Base-by-base conservation (phyloP, 2,329 filamentous ascomycete species). In the Fonsecaea monophora region DNA sequence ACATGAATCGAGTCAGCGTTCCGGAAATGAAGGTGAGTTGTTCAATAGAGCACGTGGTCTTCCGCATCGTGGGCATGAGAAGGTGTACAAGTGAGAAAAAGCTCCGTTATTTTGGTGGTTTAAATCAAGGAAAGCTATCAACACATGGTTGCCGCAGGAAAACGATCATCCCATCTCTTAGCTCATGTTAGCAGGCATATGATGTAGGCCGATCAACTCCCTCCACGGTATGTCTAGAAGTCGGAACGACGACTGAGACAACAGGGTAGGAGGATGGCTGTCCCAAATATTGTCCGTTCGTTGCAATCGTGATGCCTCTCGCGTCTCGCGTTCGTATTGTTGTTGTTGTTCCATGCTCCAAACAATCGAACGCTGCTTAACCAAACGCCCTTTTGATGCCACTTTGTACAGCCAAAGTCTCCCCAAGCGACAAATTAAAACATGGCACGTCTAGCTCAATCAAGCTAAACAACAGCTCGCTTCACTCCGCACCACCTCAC, bases 281-380 rank as follows among this genome's bases (percentile, higher is more conserved):
- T 71, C 68, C 67, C 67, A 60, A 67, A 60, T 62, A 38, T 70
- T 70, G 70, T 71, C 67, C 68, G 65, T 68, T 68, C 70, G 62
- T 71, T 62, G 57, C 59, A 59, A 50, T 70, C 68, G 68, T 71
- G 66, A 71, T 71, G 70, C 70, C 70, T 70, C 70, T 71, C 68
- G 70, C 70, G 70, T 70, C 70, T 71, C 66, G 70, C 70, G 70
- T 71, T 70, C 70, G 66, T 67, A 56, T 64, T 70, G 66, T 60
- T 65, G 60, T 60, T 65, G 56, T 38, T 63, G 12, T 15, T 25
- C 58, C 35, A 45, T 59, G 60, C 50, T 56, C 53, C 66, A 70
- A 62, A 63, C 63, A 66, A 68, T 60, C 66, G 68, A 70, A 68
- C 68, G 68, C 68, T 68, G 42, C 37, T 68, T 40, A 53, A 55